phyloP scores from a whole-genome alignment of 1,284 basidiomycete species.

The Leccinum griseonigrum region DNA sequence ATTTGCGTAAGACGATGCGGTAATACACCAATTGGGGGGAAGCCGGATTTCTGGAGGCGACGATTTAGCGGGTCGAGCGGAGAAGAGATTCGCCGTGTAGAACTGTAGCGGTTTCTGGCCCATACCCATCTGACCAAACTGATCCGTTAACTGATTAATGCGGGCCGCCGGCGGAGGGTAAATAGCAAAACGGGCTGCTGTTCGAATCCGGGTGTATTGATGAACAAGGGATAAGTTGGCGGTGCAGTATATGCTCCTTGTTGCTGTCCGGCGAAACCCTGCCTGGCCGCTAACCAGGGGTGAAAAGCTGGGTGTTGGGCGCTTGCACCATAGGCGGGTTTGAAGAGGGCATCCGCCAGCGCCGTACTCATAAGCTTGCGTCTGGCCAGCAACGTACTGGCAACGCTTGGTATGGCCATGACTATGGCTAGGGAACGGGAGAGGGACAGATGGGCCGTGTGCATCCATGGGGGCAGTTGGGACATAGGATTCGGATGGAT shows the following conservation, averaged over 20 bases:
- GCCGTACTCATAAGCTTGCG: constrained; percentile 77
- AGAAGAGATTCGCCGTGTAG: constrained; percentile 82
- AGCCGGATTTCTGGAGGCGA: constrained; percentile 87
- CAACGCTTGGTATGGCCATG: constrained; percentile 61
- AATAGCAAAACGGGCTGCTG: constrained; percentile 47
- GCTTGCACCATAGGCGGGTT: constrained; percentile 39
- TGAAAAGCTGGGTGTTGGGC: constrained; percentile 72
- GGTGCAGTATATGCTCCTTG: constrained; percentile 46
- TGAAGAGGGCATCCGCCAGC: constrained; percentile 39
- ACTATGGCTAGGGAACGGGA: constrained; percentile 23
- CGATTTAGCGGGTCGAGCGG: constrained; percentile 85
- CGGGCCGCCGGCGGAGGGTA: constrained; percentile 40
- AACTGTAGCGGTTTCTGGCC: constrained; percentile 71
- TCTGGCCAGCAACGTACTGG: constrained; percentile 89
- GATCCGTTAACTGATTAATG: constrained; percentile 73
- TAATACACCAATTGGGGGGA: constrained; percentile 80
- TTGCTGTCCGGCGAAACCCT: constrained; percentile 60
- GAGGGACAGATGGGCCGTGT: constrained; percentile 39
- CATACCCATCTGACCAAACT: constrained; percentile 88
- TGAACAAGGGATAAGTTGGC: constrained; percentile 53
- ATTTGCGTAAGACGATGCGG: constrained; percentile 78
- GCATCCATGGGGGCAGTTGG: constrained; percentile 38
- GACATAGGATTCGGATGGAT: constrained; percentile 37
- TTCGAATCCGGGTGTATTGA: constrained; percentile 46
- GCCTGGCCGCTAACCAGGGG: constrained; percentile 71